Percentiles rank a stretch among this genome's conserved stretches.
Conservation (phyloP, 768 basidiomycete species). For the Pleurotus tuoliensis region DNA sequence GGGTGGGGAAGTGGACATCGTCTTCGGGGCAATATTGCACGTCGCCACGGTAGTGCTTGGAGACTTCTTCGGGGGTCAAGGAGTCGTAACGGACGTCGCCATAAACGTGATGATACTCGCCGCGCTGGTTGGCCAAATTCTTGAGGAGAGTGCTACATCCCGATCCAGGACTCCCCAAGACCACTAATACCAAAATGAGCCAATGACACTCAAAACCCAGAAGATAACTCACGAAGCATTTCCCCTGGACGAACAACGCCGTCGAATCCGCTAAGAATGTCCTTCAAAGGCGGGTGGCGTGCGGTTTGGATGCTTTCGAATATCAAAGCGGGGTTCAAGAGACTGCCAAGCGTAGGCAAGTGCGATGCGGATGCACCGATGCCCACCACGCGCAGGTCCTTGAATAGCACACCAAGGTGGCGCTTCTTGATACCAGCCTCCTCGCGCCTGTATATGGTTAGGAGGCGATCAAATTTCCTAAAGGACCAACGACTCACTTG, state of each 20-base stretch:
- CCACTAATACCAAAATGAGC: slow-evolving; percentile 41
- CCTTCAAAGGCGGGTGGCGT: slow-evolving; percentile 59
- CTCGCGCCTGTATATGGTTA: slow-evolving; percentile 31
- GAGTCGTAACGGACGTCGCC: slow-evolving; percentile 79
- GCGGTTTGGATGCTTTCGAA: slow-evolving; percentile 36
- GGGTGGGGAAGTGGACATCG: slow-evolving; percentile 80
- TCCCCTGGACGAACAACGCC: slow-evolving; percentile 67
- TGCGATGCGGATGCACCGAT: slow-evolving; percentile 51
- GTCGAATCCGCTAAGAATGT: slow-evolving; percentile 60
- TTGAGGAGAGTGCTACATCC: slow-evolving; percentile 87
- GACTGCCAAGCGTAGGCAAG: slow-evolving; percentile 59
- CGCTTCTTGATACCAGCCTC: slow-evolving; percentile 47
- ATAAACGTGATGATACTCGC: slow-evolving; percentile 61
- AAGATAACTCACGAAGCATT: slow-evolving; percentile 64
- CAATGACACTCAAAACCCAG: not conserved
- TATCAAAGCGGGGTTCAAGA: slow-evolving; percentile 49
- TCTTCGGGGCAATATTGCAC: slow-evolving; percentile 82
- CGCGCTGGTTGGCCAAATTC: slow-evolving; percentile 70
- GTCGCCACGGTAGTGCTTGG: slow-evolving; percentile 69
- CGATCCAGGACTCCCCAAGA: slow-evolving; percentile 80
- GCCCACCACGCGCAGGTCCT: slow-evolving; percentile 56
- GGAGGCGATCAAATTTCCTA: not conserved
- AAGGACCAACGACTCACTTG: slow-evolving; percentile 17
- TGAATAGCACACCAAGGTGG: slow-evolving; percentile 59
- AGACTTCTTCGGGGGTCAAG: slow-evolving; percentile 60